phyloP scores from a whole-genome alignment of 257 asterid genomes.

The Eucommia ulmoides region DNA sequence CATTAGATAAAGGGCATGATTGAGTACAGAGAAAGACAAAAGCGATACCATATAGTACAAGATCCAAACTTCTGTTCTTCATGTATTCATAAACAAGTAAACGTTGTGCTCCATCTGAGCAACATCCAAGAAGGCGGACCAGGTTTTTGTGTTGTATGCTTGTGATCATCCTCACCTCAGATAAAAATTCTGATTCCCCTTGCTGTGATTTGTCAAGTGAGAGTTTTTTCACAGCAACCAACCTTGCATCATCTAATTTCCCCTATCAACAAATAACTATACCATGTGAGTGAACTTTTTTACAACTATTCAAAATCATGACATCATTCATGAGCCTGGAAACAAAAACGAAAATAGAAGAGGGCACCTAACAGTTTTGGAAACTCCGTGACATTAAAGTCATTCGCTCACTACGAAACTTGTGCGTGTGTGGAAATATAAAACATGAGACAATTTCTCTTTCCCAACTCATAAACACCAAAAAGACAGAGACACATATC shows the following conservation, averaged over 20 bases:
- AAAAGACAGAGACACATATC: no score
- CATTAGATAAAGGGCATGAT: not conserved
- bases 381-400: no score
- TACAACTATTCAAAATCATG: no score
- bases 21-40: not conserved
- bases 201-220: constrained; percentile 60
- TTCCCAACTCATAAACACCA: no score
- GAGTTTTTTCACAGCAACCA: constrained; percentile 56
- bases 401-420: no score
- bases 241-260: constrained; percentile 44
- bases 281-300: no score
- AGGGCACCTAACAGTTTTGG: no score
- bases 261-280: constrained; percentile 31
- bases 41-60: constrained; percentile 46
- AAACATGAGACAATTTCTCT: no score
- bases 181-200: constrained; percentile 64
- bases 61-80: constrained; percentile 74
- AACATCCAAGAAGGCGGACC: constrained; percentile 70
- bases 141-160: constrained; percentile 80
- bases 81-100: constrained; percentile 73
- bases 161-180: constrained; percentile 66
- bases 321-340: no score
- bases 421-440: no score
- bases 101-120: constrained; percentile 61
- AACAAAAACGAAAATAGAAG: no score